Conservation (phyloP, 768 basidiomycete genomes). For the Suillus luteus region DNA sequence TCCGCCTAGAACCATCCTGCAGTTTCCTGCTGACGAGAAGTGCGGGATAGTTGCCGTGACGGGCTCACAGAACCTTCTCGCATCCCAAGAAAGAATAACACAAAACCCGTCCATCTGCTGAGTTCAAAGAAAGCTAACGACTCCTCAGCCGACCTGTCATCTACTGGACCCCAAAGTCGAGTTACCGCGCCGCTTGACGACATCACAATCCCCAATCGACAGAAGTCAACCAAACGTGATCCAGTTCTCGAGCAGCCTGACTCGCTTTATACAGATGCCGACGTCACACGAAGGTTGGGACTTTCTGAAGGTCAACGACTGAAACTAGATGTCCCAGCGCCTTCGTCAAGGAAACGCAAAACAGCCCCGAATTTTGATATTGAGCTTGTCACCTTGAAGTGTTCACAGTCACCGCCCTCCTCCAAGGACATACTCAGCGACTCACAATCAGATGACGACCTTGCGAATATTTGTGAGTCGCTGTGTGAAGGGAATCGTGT, state of each 20-base stretch:
- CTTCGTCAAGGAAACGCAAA: conserved; percentile 17
- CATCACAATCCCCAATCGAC: conserved; percentile 23
- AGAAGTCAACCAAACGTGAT: conserved; percentile 28
- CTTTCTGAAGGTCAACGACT: conserved; percentile 43
- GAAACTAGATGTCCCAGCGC: conserved; percentile 37
- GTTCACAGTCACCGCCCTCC: conserved; percentile 24
- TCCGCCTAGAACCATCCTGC: conserved; percentile 6
- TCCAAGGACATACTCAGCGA: conserved; percentile 32
- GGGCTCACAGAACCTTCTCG: conserved; percentile 59
- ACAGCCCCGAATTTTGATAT: conserved; percentile 49
- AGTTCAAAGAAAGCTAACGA: conserved; percentile 1
- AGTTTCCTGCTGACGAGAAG: conserved; percentile 9
- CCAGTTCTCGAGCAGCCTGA: conserved; percentile 43
- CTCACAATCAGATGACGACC: conserved; percentile 43
- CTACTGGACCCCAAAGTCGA: conserved; percentile 2
- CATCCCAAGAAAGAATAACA: conserved; percentile 33
- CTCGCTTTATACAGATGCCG: conserved; percentile 43
- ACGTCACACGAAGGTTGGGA: conserved; percentile 41
- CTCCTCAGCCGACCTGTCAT: not conserved
- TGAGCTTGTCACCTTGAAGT: conserved; percentile 41
- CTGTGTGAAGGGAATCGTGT: conserved; percentile 35
- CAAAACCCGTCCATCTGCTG: conserved; percentile 17
- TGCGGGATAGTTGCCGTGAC: conserved; percentile 64
- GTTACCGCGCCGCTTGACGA: not conserved
- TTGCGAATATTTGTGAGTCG: conserved; percentile 35